Evolutionary conservation across 768 basidiomycete species (phyloP).

Genomic region (Podaxis pistillaris): DNA sequence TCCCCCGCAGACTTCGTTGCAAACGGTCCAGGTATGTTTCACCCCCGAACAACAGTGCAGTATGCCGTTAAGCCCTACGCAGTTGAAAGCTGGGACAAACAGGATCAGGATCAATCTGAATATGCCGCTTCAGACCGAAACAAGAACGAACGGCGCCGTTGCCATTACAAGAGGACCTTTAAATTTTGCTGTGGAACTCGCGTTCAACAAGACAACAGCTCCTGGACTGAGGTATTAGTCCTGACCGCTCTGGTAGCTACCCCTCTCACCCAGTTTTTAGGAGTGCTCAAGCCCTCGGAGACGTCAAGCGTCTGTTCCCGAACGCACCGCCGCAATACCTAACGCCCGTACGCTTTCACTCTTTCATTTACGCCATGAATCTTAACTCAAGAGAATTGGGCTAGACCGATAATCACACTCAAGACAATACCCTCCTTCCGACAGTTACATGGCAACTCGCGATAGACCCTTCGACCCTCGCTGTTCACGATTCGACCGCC

Average conservation of each 20-base stretch:
- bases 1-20: constrained; percentile 28
- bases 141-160: constrained; percentile 34
- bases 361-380: neutral
- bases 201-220: constrained; percentile 31
- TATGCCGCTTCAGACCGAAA: constrained; percentile 32
- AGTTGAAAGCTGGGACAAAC: constrained; percentile 26
- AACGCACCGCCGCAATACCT: constrained; percentile 34
- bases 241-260: neutral
- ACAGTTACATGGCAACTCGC: constrained; percentile 37
- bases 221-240: constrained; percentile 29
- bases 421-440: constrained; percentile 37
- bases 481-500: constrained; percentile 29
- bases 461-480: constrained; percentile 36
- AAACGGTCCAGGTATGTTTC: constrained; percentile 28
- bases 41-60: neutral
- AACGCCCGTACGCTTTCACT: constrained; percentile 29
- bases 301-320: constrained; percentile 33
- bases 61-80: neutral
- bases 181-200: constrained; percentile 36
- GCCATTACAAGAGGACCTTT: constrained; percentile 36
- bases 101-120: constrained; percentile 30
- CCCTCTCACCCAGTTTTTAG: constrained; percentile 17
- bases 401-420: constrained; percentile 38
- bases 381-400: neutral
- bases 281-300: constrained; percentile 35